Evolutionary conservation across 2,329 filamentous ascomycete genomes (phyloP).

Genomic region (Alternaria postmessia): DNA sequence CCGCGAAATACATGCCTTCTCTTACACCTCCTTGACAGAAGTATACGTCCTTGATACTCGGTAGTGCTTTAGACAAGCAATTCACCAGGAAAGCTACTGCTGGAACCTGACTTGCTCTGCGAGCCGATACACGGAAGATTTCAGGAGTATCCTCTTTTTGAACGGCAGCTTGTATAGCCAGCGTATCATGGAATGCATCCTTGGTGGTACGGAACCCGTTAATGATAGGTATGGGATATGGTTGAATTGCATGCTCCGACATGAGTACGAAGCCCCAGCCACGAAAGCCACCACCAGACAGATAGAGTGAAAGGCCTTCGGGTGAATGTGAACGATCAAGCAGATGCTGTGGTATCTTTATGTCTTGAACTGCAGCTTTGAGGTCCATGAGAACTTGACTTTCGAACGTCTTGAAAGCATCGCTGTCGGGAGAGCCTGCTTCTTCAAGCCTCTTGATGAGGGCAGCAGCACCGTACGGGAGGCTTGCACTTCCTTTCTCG

Average conservation of each 20-base stretch:
- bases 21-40: constrained; percentile 90
- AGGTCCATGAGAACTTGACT: constrained; percentile 67
- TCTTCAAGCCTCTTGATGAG: constrained; percentile 62
- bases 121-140: constrained; percentile 77
- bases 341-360: constrained; percentile 65
- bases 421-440: constrained; percentile 47
- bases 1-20: constrained; percentile 81
- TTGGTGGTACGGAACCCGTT: constrained; percentile 77
- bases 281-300: constrained; percentile 88
- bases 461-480: constrained; percentile 75
- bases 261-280: constrained; percentile 92
- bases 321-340: constrained; percentile 41
- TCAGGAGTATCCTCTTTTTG: constrained; percentile 48
- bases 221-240: constrained; percentile 84
- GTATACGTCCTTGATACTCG: constrained; percentile 72
- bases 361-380: constrained; percentile 64
- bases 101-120: constrained; percentile 81
- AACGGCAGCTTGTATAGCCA: constrained; percentile 54
- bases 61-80: constrained; percentile 73
- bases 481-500: constrained; percentile 65
- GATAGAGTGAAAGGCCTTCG: constrained; percentile 69
- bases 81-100: constrained; percentile 84
- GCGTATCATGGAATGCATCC: constrained; percentile 66
- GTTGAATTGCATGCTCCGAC: constrained; percentile 74
- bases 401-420: constrained; percentile 58